phyloP scores from a whole-genome alignment of 768 basidiomycete species.

The Serendipita vermifera region DNA sequence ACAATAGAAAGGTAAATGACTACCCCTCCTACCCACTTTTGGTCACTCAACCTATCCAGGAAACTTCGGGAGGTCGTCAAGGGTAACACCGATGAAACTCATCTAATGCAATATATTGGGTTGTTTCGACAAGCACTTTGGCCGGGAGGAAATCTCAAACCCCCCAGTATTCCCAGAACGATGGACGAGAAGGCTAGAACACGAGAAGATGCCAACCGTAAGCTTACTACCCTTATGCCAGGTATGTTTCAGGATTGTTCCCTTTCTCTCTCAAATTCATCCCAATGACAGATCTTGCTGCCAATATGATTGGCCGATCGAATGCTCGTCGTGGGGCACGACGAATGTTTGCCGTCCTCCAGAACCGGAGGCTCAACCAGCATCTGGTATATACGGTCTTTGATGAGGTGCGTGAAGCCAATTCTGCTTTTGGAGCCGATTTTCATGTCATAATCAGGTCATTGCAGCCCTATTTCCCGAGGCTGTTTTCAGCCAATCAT shows the following conservation, averaged over 20 bases:
- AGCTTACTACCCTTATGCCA: slow-evolving; percentile 81
- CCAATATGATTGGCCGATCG: slow-evolving; percentile 95
- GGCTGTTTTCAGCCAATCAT: slow-evolving; percentile 11
- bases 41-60: slow-evolving; percentile 30
- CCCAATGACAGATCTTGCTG: slow-evolving; percentile 58
- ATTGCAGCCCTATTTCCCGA: slow-evolving; percentile 53
- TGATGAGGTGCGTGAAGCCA: slow-evolving; percentile 53
- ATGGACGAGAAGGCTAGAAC: slow-evolving; percentile 68
- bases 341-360: slow-evolving; percentile 83
- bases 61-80: slow-evolving; percentile 76
- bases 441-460: slow-evolving; percentile 27
- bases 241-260: slow-evolving; percentile 33
- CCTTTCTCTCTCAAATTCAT: neutral
- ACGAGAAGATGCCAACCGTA: slow-evolving; percentile 76
- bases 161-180: slow-evolving; percentile 51
- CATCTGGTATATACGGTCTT: slow-evolving; percentile 79
- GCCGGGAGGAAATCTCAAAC: slow-evolving; percentile 68
- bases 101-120: slow-evolving; percentile 50
- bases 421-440: neutral
- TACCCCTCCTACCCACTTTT: neutral
- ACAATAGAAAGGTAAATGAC: slow-evolving; percentile 79
- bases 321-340: slow-evolving; percentile 90
- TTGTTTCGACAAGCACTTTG: slow-evolving; percentile 65
- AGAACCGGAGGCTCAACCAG: slow-evolving; percentile 89
- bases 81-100: slow-evolving; percentile 50